These are phyloP conservation scores for Botrytis hyacinthi DNA, from an alignment of 2,329 filamentous ascomycete genomes.

Conservation along the genomic window DNA sequence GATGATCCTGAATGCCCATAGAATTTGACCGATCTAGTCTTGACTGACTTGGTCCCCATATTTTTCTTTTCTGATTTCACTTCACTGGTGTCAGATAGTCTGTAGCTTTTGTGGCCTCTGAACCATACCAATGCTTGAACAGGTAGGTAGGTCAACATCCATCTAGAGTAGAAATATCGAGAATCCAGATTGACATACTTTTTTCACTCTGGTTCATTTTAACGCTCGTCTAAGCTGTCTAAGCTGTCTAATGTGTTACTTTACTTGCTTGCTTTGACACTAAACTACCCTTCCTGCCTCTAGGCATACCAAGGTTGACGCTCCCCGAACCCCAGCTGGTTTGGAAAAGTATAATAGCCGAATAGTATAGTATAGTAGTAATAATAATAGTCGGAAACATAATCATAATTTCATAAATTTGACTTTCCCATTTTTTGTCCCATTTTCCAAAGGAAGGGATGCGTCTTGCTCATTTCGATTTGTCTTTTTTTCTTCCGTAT, in stretches of 20 bases:
- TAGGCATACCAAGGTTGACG: slow-evolving; percentile 8
- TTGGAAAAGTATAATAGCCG: slow-evolving; percentile 5
- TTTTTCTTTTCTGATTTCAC: slow-evolving; percentile 1
- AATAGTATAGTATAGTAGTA: background rate
- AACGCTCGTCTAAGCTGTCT: slow-evolving; percentile 12
- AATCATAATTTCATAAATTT: slow-evolving; percentile 21
- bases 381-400: slow-evolving; percentile 11
- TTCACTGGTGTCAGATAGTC: background rate
- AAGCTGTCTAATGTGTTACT: background rate
- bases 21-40: background rate
- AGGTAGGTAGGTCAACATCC: background rate
- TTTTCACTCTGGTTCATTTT: background rate
- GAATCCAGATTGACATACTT: background rate
- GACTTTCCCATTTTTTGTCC: slow-evolving; percentile 5
- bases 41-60: background rate
- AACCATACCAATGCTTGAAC: background rate
- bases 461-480: slow-evolving; percentile 34
- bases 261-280: slow-evolving; percentile 18
- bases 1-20: background rate
- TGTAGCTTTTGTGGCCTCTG: background rate
- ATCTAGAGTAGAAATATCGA: background rate
- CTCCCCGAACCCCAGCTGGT: slow-evolving; percentile 18
- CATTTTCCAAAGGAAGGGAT: slow-evolving; percentile 17
- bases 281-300: background rate
- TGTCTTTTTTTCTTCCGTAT: slow-evolving; percentile 33